phyloP scores from a whole-genome alignment of 2,329 filamentous ascomycete species.

The Fusarium decemcellulare region DNA sequence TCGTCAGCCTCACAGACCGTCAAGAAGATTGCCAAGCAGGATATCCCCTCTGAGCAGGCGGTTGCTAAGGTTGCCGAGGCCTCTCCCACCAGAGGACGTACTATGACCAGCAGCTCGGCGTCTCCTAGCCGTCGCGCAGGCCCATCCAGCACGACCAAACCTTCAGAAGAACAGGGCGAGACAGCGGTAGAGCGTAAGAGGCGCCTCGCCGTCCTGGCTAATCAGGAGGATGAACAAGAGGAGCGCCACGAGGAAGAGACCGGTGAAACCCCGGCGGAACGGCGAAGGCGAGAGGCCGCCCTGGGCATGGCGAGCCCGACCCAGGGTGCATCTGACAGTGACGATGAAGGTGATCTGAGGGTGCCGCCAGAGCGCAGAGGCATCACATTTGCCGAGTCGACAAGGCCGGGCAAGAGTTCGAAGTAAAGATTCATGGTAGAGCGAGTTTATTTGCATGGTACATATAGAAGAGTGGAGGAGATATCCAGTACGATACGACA shows the following conservation, averaged over 20 bases:
- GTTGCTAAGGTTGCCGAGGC: constrained; percentile 42
- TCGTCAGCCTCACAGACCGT: constrained; percentile 63
- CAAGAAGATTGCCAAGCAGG: constrained; percentile 65
- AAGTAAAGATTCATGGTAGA: constrained; percentile 29
- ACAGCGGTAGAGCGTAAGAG: constrained; percentile 79
- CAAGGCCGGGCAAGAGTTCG: constrained; percentile 35
- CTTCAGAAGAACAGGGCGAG: constrained; percentile 62
- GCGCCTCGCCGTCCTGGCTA: constrained; percentile 68
- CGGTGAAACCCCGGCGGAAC: constrained; percentile 76
- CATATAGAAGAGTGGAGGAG: constrained; percentile 30
- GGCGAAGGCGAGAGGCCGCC: constrained; percentile 80
- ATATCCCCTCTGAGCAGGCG: constrained; percentile 39
- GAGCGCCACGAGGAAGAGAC: no score
- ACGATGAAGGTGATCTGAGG: constrained; percentile 69
- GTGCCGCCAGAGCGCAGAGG: constrained; percentile 67
- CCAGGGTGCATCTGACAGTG: constrained; percentile 54
- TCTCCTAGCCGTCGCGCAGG: constrained; percentile 31
- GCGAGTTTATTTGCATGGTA: constrained; percentile 37
- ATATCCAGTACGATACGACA: constrained; percentile 35
- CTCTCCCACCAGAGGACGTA: constrained; percentile 17
- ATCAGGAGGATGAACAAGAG: constrained; percentile 54
- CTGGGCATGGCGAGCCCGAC: constrained; percentile 71
- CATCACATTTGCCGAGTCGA: constrained; percentile 72
- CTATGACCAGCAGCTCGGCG: constrained; percentile 15
- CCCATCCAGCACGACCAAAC: constrained; percentile 26